phyloP scores from a whole-genome alignment of 2,329 filamentous ascomycete species.

The Scedosporium dehoogii region DNA sequence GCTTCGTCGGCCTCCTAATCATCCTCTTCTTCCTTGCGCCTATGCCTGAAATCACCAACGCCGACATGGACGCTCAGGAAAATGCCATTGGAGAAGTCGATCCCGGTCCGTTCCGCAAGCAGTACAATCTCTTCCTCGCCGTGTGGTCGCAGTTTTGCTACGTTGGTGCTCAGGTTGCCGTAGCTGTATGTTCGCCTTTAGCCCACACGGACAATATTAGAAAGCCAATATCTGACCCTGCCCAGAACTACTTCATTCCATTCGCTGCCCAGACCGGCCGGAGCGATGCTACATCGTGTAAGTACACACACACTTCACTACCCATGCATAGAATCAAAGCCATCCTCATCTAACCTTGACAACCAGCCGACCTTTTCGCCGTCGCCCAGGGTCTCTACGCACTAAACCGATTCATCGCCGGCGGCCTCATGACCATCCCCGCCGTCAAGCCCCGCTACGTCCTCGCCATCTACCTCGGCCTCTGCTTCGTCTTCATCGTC shows the following conservation, averaged over 20 bases:
- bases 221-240: neutral
- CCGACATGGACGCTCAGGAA: slow-evolving; percentile 48
- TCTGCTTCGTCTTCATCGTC: slow-evolving; percentile 44
- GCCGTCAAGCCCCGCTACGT: slow-evolving; percentile 43
- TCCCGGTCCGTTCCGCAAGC: slow-evolving; percentile 42
- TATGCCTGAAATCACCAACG: slow-evolving; percentile 45
- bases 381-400: slow-evolving; percentile 51
- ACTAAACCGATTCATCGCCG: slow-evolving; percentile 46
- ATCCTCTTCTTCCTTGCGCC: slow-evolving; percentile 47
- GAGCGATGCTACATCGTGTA: slow-evolving; percentile 10
- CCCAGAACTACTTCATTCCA: slow-evolving; percentile 41
- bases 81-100: slow-evolving; percentile 29
- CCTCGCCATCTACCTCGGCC: slow-evolving; percentile 40
- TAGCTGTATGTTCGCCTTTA: slow-evolving; percentile 20
- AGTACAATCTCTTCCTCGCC: slow-evolving; percentile 52
- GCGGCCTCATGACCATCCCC: slow-evolving; percentile 41
- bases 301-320: neutral
- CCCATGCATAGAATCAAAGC: neutral
- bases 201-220: neutral
- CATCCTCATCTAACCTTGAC: neutral
- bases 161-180: slow-evolving; percentile 46
- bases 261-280: slow-evolving; percentile 25
- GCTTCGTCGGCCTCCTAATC: slow-evolving; percentile 47
- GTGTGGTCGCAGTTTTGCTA: slow-evolving; percentile 55
- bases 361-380: slow-evolving; percentile 39